phyloP scores from a whole-genome alignment of 768 basidiomycete genomes.

The Multifurca ochricompacta region DNA sequence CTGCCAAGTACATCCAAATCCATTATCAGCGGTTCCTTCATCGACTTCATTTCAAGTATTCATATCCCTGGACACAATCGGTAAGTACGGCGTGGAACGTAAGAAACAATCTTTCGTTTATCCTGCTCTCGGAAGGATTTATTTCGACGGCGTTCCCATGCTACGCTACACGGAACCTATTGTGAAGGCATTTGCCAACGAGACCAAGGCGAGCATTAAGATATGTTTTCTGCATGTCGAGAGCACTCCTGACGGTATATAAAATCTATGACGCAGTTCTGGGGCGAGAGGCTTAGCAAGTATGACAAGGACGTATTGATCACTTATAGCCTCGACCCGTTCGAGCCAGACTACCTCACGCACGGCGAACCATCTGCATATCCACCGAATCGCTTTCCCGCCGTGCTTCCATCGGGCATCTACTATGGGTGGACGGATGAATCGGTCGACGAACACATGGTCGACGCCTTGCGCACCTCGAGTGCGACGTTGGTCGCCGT shows the following conservation, averaged over 20 bases:
- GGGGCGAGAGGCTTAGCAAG: background rate
- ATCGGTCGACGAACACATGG: background rate
- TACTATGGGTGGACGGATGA: background rate
- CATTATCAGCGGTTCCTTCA: background rate
- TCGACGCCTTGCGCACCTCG: background rate
- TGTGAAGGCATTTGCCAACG: background rate
- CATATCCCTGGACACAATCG: background rate
- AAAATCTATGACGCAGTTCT: background rate
- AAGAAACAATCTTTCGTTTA: background rate
- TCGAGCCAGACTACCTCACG: background rate
- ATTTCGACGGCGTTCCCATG: background rate
- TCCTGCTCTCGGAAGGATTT: background rate
- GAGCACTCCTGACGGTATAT: too few relatives aligned
- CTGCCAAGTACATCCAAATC: background rate
- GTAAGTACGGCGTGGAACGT: background rate
- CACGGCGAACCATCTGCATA: slow-evolving; percentile 4
- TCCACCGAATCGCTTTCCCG: background rate
- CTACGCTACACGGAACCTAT: background rate
- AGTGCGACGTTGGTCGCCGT: background rate
- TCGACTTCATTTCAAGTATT: background rate
- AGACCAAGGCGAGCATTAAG: slow-evolving; percentile 5
- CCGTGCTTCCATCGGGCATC: background rate
- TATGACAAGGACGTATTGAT: background rate
- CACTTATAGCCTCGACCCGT: background rate
- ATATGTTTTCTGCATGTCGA: too few relatives aligned